Evolutionary conservation across 1,284 basidiomycete genomes (phyloP).

Genomic region (Cryptococcus sp.): DNA sequence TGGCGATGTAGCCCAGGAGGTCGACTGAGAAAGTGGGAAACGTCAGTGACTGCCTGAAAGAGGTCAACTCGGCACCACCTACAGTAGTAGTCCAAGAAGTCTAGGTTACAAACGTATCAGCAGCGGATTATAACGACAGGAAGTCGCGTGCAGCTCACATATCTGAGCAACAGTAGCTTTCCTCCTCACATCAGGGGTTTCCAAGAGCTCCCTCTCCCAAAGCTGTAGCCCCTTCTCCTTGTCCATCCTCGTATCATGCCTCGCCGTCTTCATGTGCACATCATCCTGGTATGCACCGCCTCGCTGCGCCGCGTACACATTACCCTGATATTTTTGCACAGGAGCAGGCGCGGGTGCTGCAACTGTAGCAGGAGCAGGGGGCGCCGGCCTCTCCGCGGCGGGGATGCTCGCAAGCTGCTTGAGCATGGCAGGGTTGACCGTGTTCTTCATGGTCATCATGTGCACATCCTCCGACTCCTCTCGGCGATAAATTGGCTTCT

Average conservation of each 20-base stretch:
- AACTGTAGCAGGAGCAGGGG: constrained; percentile 13
- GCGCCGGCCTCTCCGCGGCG: not conserved
- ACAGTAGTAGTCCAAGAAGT: constrained; percentile 90
- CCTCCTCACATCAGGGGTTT: constrained; percentile 78
- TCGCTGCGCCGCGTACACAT: constrained; percentile 22
- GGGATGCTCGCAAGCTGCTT: constrained; percentile 53
- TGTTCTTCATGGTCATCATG: constrained; percentile 49
- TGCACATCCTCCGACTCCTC: constrained; percentile 43
- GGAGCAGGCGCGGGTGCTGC: constrained; percentile 1
- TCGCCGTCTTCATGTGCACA: constrained; percentile 43
- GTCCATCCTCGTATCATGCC: constrained; percentile 26
- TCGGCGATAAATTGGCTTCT: not conserved
- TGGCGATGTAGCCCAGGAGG: constrained; percentile 76
- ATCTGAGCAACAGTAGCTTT: constrained; percentile 94
- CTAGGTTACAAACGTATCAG: constrained; percentile 50
- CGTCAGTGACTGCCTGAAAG: constrained; percentile 5
- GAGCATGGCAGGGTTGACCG: constrained; percentile 51
- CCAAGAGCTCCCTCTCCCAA: constrained; percentile 80
- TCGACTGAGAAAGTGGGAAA: constrained; percentile 59
- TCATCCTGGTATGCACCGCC: constrained; percentile 29
- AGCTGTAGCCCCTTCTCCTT: constrained; percentile 55
- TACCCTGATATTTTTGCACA: constrained; percentile 9
- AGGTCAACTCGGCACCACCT: constrained; percentile 2
- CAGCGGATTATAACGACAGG: constrained; percentile 1
- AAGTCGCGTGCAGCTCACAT: constrained; percentile 56